phyloP scores from a whole-genome alignment of 2,329 filamentous ascomycete species.

The Corynespora cassiicola region DNA sequence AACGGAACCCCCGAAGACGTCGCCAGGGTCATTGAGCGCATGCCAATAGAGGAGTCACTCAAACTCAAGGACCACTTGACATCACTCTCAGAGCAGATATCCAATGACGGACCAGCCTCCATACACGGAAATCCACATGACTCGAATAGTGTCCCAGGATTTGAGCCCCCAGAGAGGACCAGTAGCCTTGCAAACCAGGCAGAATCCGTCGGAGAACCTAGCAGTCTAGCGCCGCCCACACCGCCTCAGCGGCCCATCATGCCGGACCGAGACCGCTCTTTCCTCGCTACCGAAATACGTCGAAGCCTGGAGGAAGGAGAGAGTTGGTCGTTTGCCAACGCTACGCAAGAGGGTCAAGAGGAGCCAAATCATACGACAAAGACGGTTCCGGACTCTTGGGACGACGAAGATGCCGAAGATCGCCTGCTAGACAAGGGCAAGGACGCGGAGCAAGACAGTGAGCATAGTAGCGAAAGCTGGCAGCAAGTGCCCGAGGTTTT shows the following conservation, averaged over 20 bases:
- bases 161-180: too few species aligned
- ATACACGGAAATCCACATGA: too few species aligned
- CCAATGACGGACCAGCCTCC: not conserved
- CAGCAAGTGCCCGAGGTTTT: constrained; percentile 43
- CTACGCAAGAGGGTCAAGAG: constrained; percentile 16
- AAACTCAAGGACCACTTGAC: constrained; percentile 10
- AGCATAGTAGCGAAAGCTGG: constrained; percentile 49
- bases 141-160: too few species aligned
- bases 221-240: not conserved
- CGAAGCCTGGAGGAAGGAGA: constrained; percentile 54
- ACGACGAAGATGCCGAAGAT: constrained; percentile 25
- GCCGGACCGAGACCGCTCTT: constrained; percentile 53
- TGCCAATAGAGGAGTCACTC: constrained; percentile 18
- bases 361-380: too few species aligned
- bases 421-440: constrained; percentile 2
- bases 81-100: constrained; percentile 6
- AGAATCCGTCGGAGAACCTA: too few species aligned
- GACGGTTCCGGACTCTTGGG: constrained; percentile 31
- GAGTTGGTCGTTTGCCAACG: constrained; percentile 38
- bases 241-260: constrained; percentile 50
- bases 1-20: constrained; percentile 17
- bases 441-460: constrained; percentile 40
- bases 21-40: constrained; percentile 11
- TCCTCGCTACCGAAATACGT: constrained; percentile 55
- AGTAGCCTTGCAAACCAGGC: too few species aligned